phyloP scores from a whole-genome alignment of 768 basidiomycete genomes.

The Boletus reticulatus region DNA sequence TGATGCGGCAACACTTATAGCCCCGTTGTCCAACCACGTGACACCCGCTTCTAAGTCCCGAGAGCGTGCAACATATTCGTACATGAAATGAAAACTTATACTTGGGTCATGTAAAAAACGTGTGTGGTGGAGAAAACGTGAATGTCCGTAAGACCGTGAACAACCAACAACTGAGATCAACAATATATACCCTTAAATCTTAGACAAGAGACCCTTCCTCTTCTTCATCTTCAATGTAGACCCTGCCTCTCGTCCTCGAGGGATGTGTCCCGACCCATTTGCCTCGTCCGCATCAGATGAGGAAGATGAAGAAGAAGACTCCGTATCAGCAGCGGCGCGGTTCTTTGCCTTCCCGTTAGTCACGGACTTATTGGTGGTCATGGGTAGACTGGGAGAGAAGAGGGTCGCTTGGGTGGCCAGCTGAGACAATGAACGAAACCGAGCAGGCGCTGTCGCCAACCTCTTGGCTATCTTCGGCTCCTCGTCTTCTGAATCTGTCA shows the following conservation, averaged over 20 bases:
- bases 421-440: conserved; percentile 52
- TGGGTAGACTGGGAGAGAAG: conserved; percentile 37
- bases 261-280: conserved; percentile 53
- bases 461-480: conserved; percentile 18
- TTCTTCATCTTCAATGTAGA: conserved; percentile 27
- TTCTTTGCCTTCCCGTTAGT: conserved; percentile 27
- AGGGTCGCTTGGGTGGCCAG: conserved; percentile 37
- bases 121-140: background rate
- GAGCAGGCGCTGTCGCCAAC: conserved; percentile 6
- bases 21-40: conserved; percentile 11
- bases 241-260: conserved; percentile 55
- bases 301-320: conserved; percentile 34
- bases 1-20: conserved; percentile 11
- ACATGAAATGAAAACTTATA: background rate
- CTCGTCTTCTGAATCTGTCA: conserved; percentile 21
- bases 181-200: background rate
- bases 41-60: background rate
- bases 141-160: background rate
- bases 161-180: background rate
- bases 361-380: conserved; percentile 30
- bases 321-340: conserved; percentile 1
- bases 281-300: conserved; percentile 38
- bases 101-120: background rate
- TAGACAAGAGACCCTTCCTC: conserved; percentile 19
- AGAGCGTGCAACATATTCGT: background rate